phyloP scores from a whole-genome alignment of 1,284 basidiomycete species.

The Mrakiaceae sp. region DNA sequence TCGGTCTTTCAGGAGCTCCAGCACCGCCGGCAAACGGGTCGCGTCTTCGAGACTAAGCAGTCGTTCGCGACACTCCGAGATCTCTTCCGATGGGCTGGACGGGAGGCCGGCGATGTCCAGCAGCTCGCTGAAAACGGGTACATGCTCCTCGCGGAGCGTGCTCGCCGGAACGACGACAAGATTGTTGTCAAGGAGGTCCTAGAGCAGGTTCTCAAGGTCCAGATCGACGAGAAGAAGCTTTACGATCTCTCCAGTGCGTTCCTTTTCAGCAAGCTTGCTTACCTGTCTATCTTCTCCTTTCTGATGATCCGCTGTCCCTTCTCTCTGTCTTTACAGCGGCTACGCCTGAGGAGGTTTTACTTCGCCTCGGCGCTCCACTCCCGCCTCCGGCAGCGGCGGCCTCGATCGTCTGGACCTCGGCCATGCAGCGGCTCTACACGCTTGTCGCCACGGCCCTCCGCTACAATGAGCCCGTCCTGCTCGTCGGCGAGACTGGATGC shows the following conservation, averaged over 20 bases:
- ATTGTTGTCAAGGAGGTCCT: constrained; percentile 82
- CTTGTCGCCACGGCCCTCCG: constrained; percentile 71
- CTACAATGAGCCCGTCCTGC: constrained; percentile 86
- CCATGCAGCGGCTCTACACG: constrained; percentile 82
- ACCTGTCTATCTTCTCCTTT: not conserved
- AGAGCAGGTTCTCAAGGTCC: constrained; percentile 80
- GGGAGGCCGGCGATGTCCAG: constrained; percentile 79
- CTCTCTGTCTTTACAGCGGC: not conserved
- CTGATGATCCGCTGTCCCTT: too few species aligned
- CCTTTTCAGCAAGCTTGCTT: not conserved
- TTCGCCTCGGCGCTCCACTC: constrained; percentile 43
- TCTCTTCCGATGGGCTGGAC: constrained; percentile 91
- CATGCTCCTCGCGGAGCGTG: constrained; percentile 91
- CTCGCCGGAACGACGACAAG: constrained; percentile 76
- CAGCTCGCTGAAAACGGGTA: constrained; percentile 93
- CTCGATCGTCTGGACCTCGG: constrained; percentile 74
- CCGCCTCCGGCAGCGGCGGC: constrained; percentile 23
- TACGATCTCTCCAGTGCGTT: constrained; percentile 49
- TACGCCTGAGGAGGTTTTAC: constrained; percentile 5
- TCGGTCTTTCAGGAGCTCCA: constrained; percentile 87
- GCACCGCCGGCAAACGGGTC: constrained; percentile 73
- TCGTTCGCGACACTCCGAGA: constrained; percentile 95
- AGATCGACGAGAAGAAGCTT: constrained; percentile 56
- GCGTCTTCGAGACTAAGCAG: constrained; percentile 95
- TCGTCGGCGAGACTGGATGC: constrained; percentile 97